A percentile compares a stretch with the other conserved stretches of the same genome.
phyloP scores from a whole-genome alignment of 352 stramenopile species.

The Stramenopiles sp. region DNA sequence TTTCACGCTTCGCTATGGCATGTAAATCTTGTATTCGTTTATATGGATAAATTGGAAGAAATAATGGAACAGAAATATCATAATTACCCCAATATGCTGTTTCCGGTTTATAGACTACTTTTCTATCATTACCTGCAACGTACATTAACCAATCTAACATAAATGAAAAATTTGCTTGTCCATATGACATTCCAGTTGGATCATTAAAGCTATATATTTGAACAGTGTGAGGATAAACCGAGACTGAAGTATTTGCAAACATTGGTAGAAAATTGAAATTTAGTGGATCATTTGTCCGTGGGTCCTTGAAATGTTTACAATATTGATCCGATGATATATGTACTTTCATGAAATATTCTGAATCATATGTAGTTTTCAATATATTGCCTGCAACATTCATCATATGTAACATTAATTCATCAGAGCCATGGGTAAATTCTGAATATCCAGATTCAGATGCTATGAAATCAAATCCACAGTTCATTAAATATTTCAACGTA shows the following conservation, averaged over 20 bases:
- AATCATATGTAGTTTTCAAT: constrained; percentile 13
- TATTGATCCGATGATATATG: constrained; percentile 18
- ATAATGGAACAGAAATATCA: constrained; percentile 21
- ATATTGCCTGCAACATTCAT: constrained; percentile 17
- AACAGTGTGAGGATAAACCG: constrained; percentile 24
- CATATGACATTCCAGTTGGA: constrained; percentile 16
- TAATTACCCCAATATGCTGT: constrained; percentile 22
- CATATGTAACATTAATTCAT: constrained; percentile 20
- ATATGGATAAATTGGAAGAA: constrained; percentile 21
- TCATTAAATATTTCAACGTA: constrained; percentile 17
- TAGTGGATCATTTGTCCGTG: constrained; percentile 11
- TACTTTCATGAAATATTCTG: constrained; percentile 15
- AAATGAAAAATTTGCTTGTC: constrained; percentile 22
- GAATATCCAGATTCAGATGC: constrained; percentile 22
- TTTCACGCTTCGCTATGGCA: constrained; percentile 2
- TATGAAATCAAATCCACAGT: constrained; percentile 24
- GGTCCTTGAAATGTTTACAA: constrained; percentile 10
- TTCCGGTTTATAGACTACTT: constrained; percentile 19
- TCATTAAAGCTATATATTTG: constrained; percentile 26
- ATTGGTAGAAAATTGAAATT: constrained; percentile 28
- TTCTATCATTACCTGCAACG: neutral
- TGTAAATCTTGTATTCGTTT: constrained; percentile 15
- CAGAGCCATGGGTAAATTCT: constrained; percentile 22
- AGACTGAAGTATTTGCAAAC: constrained; percentile 14
- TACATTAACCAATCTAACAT: constrained; percentile 23